phyloP scores from a whole-genome alignment of 192 early-diverging fungal species.

The Rhizophlyctis rosea region DNA sequence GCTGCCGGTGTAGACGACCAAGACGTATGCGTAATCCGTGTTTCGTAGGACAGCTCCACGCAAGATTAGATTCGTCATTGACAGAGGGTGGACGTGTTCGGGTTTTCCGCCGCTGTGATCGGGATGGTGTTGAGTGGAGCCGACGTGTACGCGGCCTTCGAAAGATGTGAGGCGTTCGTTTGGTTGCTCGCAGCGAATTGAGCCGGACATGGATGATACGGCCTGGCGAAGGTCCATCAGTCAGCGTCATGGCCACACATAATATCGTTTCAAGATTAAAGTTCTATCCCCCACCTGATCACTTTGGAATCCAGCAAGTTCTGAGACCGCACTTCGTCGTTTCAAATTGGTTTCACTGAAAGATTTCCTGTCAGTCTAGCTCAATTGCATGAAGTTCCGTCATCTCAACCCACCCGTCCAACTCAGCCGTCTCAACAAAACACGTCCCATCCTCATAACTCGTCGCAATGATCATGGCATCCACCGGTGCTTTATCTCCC shows the following conservation, averaged over 20 bases:
- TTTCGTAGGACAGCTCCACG: conserved; percentile 70
- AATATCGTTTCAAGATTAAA: not conserved
- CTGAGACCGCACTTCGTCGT: conserved; percentile 36
- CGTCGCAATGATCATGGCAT: conserved; percentile 44
- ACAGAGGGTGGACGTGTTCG: conserved; percentile 22
- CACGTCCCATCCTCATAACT: conserved; percentile 52
- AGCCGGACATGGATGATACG: conserved; percentile 18
- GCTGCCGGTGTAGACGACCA: conserved; percentile 54
- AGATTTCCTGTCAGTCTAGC: too few relatives aligned
- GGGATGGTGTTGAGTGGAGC: not conserved
- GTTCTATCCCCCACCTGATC: conserved; percentile 31
- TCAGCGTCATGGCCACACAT: not conserved
- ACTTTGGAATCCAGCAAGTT: conserved; percentile 21
- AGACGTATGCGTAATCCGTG: conserved; percentile 42
- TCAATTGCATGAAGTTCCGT: too few relatives aligned
- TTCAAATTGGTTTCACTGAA: conserved; percentile 57
- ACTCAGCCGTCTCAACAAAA: conserved; percentile 58
- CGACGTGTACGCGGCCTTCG: conserved; percentile 39
- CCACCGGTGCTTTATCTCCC: conserved; percentile 50
- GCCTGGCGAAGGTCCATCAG: not conserved
- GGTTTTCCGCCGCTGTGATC: conserved; percentile 15
- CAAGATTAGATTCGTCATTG: conserved; percentile 71
- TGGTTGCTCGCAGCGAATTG: conserved; percentile 51
- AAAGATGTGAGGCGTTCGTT: conserved; percentile 49
- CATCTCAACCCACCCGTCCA: conserved; percentile 66